Conservation (phyloP, 495 filamentous ascomycete species). For the Penicillium macrosclerotiorum region DNA sequence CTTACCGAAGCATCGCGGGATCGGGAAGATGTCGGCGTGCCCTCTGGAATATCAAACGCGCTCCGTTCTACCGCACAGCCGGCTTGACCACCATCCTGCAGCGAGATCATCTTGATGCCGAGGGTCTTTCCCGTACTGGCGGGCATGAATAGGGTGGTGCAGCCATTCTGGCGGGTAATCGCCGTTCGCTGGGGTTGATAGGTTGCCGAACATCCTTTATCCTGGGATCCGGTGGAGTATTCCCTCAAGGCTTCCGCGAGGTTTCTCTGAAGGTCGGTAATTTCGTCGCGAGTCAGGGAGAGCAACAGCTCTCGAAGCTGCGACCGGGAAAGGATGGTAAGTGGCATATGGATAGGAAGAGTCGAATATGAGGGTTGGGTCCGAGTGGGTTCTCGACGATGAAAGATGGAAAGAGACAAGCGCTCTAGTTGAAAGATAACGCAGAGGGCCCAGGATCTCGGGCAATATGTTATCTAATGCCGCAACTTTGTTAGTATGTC, state of each 20-base stretch:
- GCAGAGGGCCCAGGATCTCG: background rate
- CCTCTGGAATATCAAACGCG: constrained; percentile 14
- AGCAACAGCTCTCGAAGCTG: constrained; percentile 70
- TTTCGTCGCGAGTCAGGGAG: constrained; percentile 66
- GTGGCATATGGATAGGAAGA: constrained; percentile 64
- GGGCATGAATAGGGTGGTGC: constrained; percentile 92
- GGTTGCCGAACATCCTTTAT: constrained; percentile 54
- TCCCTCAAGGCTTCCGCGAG: constrained; percentile 76
- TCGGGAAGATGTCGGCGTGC: constrained; percentile 11
- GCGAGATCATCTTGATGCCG: constrained; percentile 64
- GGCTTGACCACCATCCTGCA: constrained; percentile 34
- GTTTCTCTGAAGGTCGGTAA: constrained; percentile 60
- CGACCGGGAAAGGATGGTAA: constrained; percentile 71
- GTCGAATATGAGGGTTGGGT: too few species aligned
- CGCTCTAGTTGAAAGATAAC: background rate
- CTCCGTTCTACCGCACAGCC: constrained; percentile 35
- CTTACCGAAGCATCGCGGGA: constrained; percentile 17
- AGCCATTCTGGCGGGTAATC: constrained; percentile 65
- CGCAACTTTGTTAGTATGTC: too few species aligned
- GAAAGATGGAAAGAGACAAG: background rate
- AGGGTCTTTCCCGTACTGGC: constrained; percentile 57
- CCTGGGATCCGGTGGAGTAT: constrained; percentile 70
- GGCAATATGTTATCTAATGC: too few species aligned
- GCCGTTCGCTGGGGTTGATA: constrained; percentile 78
- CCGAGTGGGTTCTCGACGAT: background rate